Conservation (phyloP, 139 green algal genomes). For the Desmodesmus armatus region DNA sequence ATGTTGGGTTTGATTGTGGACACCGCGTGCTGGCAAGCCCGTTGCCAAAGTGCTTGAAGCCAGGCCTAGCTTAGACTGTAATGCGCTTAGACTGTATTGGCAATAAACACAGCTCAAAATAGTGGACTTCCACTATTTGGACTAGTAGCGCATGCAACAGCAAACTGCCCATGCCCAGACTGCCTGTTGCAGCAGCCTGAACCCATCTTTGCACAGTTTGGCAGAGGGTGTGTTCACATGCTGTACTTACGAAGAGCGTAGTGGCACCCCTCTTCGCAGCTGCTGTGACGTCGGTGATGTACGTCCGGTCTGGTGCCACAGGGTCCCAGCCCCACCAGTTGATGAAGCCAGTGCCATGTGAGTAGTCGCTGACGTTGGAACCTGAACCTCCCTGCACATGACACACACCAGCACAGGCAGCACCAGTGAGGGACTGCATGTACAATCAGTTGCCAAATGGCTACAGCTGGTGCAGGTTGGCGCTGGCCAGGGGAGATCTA, state of each 20-base stretch:
- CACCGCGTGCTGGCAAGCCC: no score
- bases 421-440: background rate
- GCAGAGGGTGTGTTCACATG: background rate
- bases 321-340: constrained; percentile 50
- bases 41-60: no score
- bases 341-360: constrained; percentile 46
- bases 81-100: no score
- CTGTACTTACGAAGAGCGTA: background rate
- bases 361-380: constrained; percentile 10
- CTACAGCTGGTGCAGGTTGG: no score
- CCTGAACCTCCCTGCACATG: background rate
- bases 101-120: no score
- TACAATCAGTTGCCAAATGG: background rate
- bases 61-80: no score
- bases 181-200: background rate
- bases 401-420: background rate
- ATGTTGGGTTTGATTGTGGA: no score
- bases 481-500: no score
- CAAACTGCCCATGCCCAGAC: no score
- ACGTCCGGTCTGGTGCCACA: constrained; percentile 14
- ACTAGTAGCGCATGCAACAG: background rate
- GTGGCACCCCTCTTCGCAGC: constrained; percentile 3
- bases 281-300: constrained; percentile 26
- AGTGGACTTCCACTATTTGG: no score
- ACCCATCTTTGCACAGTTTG: background rate